Evolutionary conservation across 345 rosid genomes (phyloP), one percentile per base, ranked within the genome.

Genomic region (Combretum micranthum): DNA sequence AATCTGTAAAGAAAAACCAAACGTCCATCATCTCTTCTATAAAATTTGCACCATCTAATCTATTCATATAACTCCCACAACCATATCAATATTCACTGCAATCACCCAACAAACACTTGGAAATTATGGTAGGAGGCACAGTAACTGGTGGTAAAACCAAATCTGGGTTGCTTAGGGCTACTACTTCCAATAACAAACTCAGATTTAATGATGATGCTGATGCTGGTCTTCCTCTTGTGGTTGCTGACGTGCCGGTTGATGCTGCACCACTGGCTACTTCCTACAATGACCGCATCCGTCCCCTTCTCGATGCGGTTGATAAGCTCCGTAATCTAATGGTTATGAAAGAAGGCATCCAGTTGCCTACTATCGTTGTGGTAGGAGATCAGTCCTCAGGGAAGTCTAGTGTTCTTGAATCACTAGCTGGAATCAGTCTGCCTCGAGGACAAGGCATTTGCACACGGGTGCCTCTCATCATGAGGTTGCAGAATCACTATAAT

Each of bases 301-400:
- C 83, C 22, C 55, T 79, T n/a, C 88, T 83, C 13, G 85, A 83
- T 19, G 77, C 75, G 0, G 76, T 80, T 0, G 85, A 83, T 67
- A 67, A 44, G 73, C 51, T 83, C 4, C 62, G 88, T 42, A 72
- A 48, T 63, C 63, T 77, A 0, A 61, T 57, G 61, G 74, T 83
- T 0, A 72, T 59, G 63, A 64, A 57, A 52, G 77, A 80, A 62
- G 89, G 83, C 17, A 83, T 83, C 2, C 79, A 79, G 50, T 77
- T 77, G 2, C 83, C 88, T 2, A 79, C 83, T 44, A 79, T 79
- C 14, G 83, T 83, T 1, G 83, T 83, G 0, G 79, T 75, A 0
- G 84, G 84, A 2, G 89, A 79, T 46, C 84, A 83, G 55, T 77
- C 77, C 4, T 83, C 81, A 0, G 83, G 88, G 0, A 79, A 79